These are phyloP conservation scores for Exophiala spinifera DNA, from an alignment of 2,329 filamentous ascomycete species.

Conservation along the genomic window DNA sequence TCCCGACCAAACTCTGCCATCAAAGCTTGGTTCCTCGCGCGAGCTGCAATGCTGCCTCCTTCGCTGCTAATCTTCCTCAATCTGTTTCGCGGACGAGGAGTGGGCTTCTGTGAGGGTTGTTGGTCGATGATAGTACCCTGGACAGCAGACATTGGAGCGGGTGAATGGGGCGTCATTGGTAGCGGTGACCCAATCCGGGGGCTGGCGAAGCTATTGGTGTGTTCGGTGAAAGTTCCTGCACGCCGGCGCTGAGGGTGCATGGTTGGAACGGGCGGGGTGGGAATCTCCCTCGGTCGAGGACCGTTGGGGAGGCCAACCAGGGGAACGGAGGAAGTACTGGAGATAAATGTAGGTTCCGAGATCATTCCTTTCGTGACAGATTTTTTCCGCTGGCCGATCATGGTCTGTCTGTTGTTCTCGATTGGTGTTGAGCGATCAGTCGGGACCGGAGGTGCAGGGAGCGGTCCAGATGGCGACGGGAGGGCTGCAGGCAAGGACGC, in stretches of 20 bases:
- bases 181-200: conserved; percentile 17
- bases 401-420: conserved; percentile 21
- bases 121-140: conserved; percentile 10
- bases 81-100: conserved; percentile 36
- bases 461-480: conserved; percentile 33
- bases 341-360: conserved; percentile 56
- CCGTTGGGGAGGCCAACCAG: conserved; percentile 56
- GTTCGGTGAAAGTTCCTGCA: conserved; percentile 46
- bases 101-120: conserved; percentile 11
- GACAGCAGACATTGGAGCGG: not conserved
- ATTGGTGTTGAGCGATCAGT: conserved; percentile 41
- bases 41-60: conserved; percentile 47
- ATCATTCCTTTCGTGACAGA: conserved; percentile 60
- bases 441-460: conserved; percentile 44
- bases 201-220: conserved; percentile 10
- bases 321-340: conserved; percentile 56
- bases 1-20: conserved; percentile 28
- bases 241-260: conserved; percentile 57
- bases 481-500: conserved; percentile 41
- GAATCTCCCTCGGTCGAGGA: conserved; percentile 20
- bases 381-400: conserved; percentile 48
- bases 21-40: conserved; percentile 42
- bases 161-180: conserved; percentile 7
- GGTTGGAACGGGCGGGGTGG: conserved; percentile 53
- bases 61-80: conserved; percentile 52